phyloP scores from a whole-genome alignment of 306 rosid genomes.

The Medicago truncatula region DNA sequence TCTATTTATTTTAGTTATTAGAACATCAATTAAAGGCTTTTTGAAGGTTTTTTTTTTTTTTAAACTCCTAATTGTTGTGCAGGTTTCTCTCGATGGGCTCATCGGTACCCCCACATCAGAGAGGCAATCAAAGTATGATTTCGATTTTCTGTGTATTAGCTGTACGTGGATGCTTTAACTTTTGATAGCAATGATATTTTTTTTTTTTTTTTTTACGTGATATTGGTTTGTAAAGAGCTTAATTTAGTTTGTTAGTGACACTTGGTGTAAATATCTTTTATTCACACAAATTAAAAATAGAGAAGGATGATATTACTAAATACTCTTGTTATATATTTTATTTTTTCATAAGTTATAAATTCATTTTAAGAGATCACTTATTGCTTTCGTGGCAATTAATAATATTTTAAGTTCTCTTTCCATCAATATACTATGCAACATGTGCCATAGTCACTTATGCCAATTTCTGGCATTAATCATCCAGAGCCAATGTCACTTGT shows the following conservation, averaged over 20 bases:
- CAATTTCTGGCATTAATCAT: no score
- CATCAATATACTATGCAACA: no score
- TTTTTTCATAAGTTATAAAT: no score
- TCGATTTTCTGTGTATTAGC: conserved; percentile 32
- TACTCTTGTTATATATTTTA: no score
- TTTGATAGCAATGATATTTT: not conserved
- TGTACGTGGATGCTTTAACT: conserved; percentile 24
- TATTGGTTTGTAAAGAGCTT: not conserved
- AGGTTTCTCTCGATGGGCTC: conserved; percentile 82
- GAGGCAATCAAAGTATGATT: conserved; percentile 48
- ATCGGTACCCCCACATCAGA: conserved; percentile 68
- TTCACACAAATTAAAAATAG: no score
- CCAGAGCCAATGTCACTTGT: no score
- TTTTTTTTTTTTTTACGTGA: not conserved
- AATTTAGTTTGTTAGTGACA: not conserved
- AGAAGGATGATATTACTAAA: no score
- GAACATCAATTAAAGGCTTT: conserved; percentile 7
- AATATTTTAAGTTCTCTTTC: no score
- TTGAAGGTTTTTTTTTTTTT: conserved; percentile 14
- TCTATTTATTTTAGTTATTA: conserved; percentile 18
- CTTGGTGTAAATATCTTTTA: not conserved
- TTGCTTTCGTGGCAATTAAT: no score
- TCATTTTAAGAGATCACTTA: no score
- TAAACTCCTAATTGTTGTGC: conserved; percentile 33
- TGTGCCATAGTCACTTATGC: no score